Evolutionary conservation across 2,329 filamentous ascomycete genomes (phyloP).

Genomic region (Botrytis byssoidea): DNA sequence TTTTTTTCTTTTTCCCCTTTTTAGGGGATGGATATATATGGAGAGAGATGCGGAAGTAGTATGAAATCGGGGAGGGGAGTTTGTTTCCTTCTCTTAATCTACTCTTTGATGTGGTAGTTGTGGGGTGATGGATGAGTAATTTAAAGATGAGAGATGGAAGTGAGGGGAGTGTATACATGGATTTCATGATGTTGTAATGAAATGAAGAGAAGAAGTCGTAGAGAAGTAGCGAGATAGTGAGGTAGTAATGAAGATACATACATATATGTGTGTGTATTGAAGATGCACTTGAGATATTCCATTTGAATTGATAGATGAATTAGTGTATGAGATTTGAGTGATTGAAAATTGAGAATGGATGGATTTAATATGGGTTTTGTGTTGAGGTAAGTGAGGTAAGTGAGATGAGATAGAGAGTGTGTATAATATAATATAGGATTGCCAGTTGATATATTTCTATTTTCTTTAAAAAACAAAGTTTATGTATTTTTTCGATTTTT

Average conservation of each 20-base stretch:
- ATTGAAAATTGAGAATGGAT: background rate
- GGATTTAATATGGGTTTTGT: background rate
- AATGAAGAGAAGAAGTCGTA: background rate
- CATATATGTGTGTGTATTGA: background rate
- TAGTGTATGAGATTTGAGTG: background rate
- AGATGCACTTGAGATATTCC: background rate
- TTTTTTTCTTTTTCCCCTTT: no score
- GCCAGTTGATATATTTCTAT: no score
- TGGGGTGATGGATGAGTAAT: background rate
- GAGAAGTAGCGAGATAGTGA: background rate
- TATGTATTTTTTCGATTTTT: no score
- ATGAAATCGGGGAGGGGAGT: background rate
- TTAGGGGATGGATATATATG: background rate
- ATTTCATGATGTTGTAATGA: background rate
- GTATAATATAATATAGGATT: no score
- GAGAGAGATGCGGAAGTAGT: background rate
- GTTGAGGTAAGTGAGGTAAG: no score
- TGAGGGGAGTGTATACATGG: background rate
- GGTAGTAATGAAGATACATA: background rate
- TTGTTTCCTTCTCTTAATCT: background rate
- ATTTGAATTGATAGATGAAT: background rate
- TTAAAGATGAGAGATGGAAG: background rate
- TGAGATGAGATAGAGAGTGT: no score
- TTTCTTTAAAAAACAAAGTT: no score
- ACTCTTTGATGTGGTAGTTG: background rate